Conservation (phyloP, 768 basidiomycete genomes). For the Cystobasidium tubakii region DNA sequence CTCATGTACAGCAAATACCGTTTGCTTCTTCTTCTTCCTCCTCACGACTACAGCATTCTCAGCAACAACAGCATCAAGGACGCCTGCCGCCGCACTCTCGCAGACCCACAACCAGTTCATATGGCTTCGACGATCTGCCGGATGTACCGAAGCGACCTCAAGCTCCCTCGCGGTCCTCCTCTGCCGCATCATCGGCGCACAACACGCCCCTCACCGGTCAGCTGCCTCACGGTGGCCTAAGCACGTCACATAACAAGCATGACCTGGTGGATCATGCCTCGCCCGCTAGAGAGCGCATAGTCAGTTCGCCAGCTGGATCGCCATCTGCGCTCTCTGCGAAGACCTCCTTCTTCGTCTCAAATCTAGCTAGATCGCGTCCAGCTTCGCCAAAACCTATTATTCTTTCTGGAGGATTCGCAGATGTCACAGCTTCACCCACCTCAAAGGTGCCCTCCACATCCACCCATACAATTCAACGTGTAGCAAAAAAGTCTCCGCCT, state of each 20-base stretch:
- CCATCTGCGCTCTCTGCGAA: background rate
- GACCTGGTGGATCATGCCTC: background rate
- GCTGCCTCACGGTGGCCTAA: background rate
- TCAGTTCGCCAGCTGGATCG: background rate
- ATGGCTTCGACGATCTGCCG: background rate
- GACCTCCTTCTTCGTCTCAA: slow-evolving; percentile 5
- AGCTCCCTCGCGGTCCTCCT: slow-evolving; percentile 2
- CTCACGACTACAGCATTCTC: background rate
- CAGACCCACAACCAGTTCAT: background rate
- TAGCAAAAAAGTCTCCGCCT: background rate
- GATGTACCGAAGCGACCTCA: background rate
- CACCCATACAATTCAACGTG: background rate
- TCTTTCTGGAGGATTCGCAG: background rate
- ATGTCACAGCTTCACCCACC: background rate
- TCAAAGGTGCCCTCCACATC: background rate
- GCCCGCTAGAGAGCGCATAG: background rate
- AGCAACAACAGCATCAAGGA: slow-evolving; percentile 1
- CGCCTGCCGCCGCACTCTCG: background rate
- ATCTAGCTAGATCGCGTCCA: slow-evolving; percentile 29
- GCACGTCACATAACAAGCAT: background rate
- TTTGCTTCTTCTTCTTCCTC: background rate
- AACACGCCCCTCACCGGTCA: background rate
- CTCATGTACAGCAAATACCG: background rate
- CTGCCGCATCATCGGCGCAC: background rate
- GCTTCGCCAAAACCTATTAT: slow-evolving; percentile 19